Percentiles rank a stretch among this genome's conserved stretches.
These are phyloP conservation scores for Xylaria telfairii DNA, from an alignment of 495 filamentous ascomycete genomes.

Conservation along the genomic window DNA sequence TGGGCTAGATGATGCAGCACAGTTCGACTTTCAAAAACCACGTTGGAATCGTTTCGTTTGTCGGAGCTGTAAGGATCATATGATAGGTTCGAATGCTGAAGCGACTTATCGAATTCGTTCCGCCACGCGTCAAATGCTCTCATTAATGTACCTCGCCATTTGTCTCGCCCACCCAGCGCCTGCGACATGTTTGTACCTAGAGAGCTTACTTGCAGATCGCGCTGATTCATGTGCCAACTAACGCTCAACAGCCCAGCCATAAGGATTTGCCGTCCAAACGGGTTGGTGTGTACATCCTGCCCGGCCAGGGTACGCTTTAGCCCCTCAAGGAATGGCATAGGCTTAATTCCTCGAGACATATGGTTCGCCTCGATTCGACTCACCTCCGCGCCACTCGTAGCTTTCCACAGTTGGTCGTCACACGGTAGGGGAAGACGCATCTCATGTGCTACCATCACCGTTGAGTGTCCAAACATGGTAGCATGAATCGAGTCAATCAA, in stretches of 20 bases:
- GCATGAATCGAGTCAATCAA: constrained; percentile 95
- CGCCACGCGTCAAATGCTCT: constrained; percentile 96
- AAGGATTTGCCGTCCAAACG: constrained; percentile 92
- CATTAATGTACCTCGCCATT: constrained; percentile 88
- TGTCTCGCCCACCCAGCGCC: constrained; percentile 86
- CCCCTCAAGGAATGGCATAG: constrained; percentile 87
- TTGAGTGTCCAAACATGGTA: constrained; percentile 97
- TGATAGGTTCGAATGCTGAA: constrained; percentile 56
- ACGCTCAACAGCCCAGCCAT: constrained; percentile 95
- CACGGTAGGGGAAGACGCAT: constrained; percentile 91
- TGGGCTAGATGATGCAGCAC: constrained; percentile 94
- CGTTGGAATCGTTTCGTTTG: constrained; percentile 67
- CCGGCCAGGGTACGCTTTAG: constrained; percentile 88
- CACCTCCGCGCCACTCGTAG: constrained; percentile 87
- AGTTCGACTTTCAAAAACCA: constrained; percentile 83
- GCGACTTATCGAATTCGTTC: constrained; percentile 84
- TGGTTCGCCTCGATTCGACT: constrained; percentile 84
- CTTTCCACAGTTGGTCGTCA: constrained; percentile 93
- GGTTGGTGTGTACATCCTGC: constrained; percentile 87
- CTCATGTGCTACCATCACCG: constrained; percentile 96
- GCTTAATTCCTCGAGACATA: constrained; percentile 81
- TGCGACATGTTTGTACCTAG: constrained; percentile 74
- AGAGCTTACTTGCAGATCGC: constrained; percentile 91
- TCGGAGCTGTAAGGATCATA: constrained; percentile 55
- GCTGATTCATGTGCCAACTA: constrained; percentile 97